A percentile compares a stretch with the other conserved stretches of the same genome.
Conservation (phyloP, 1,284 basidiomycete species). For the Leccinum solheimii region DNA sequence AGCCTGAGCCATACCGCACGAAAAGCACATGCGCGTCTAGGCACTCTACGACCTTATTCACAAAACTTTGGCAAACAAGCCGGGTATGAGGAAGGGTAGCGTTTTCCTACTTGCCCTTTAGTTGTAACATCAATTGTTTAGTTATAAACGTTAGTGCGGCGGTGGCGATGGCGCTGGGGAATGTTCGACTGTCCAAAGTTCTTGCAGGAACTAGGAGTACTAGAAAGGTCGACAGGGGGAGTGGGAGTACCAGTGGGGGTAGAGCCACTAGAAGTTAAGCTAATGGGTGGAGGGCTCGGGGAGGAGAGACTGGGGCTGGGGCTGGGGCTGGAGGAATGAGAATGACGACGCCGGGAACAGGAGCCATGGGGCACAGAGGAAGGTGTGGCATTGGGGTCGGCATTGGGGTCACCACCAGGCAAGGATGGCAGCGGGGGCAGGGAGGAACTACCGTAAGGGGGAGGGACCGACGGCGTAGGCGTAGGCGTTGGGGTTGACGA, state of each 20-base stretch:
- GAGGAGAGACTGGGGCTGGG: not conserved
- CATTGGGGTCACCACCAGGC: not conserved
- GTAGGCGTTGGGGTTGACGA: not conserved
- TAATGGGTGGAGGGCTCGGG: not conserved
- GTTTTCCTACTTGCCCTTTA: not conserved
- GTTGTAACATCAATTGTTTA: not conserved
- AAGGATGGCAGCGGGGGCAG: not conserved
- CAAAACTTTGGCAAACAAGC: not conserved
- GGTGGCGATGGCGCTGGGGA: constrained; percentile 9
- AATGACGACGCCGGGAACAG: not conserved
- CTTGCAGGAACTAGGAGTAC: constrained; percentile 1
- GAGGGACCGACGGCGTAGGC: not conserved
- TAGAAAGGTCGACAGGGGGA: not conserved
- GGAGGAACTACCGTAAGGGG: not conserved
- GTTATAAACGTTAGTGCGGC: constrained; percentile 7
- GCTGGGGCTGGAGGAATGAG: constrained; percentile 3
- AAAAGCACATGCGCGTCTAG: not conserved
- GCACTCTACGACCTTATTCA: not conserved
- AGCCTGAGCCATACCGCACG: not conserved
- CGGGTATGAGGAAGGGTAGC: not conserved
- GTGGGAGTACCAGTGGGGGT: not conserved
- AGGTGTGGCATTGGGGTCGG: not conserved
- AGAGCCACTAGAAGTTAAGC: not conserved
- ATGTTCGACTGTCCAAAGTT: not conserved
- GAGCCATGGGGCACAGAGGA: not conserved